Conservation (phyloP, 768 basidiomycete genomes). For the Termitomyces sp. region DNA sequence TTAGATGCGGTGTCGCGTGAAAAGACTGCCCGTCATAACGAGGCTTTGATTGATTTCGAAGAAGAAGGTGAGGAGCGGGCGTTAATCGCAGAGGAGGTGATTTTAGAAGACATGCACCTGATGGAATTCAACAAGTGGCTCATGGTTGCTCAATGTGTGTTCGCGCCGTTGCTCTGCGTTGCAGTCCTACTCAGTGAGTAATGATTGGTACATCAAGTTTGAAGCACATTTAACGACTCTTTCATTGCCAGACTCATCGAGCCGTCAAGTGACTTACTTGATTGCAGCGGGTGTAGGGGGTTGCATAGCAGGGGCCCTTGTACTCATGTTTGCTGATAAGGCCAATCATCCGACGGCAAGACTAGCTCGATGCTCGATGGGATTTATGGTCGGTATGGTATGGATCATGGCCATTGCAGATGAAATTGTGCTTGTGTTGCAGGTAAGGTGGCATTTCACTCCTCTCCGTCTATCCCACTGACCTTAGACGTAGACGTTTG, state of each 20-base stretch:
- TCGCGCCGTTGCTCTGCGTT: conserved; percentile 79
- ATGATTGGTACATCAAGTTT: neutral
- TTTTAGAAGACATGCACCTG: conserved; percentile 66
- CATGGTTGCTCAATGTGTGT: conserved; percentile 76
- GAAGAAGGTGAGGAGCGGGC: conserved; percentile 70
- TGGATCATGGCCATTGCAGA: conserved; percentile 99
- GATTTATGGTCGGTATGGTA: conserved; percentile 85
- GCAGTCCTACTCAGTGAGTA: conserved; percentile 74
- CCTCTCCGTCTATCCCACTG: neutral
- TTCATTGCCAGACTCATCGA: conserved; percentile 37
- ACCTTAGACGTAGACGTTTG: conserved; percentile 65
- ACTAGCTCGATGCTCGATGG: conserved; percentile 81
- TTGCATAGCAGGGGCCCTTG: conserved; percentile 46
- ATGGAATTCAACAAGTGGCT: conserved; percentile 76
- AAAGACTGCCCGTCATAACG: conserved; percentile 32
- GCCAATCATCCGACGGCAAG: conserved; percentile 56
- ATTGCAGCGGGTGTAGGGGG: conserved; percentile 56
- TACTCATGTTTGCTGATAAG: conserved; percentile 55
- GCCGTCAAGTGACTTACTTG: conserved; percentile 46
- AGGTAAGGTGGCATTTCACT: conserved; percentile 44
- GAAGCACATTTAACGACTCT: neutral
- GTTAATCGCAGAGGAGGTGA: conserved; percentile 71
- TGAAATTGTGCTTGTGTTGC: conserved; percentile 88
- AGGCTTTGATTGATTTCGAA: conserved; percentile 65
- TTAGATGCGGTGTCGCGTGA: conserved; percentile 30